phyloP scores from a whole-genome alignment of 768 basidiomycete genomes.

The Suillus brevipes region DNA sequence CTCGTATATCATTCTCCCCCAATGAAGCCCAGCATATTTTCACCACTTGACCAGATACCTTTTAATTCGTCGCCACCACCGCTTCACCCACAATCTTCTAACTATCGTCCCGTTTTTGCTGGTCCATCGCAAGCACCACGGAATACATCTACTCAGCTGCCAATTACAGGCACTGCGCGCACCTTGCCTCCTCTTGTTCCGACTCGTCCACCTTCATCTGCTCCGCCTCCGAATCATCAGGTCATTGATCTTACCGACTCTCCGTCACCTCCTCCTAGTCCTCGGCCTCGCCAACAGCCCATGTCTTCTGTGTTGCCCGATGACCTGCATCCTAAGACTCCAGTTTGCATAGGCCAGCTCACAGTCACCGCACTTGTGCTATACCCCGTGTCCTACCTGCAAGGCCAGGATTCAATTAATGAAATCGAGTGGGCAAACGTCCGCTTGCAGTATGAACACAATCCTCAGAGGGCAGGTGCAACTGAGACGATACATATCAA shows the following conservation, averaged over 20 bases:
- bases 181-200: slow-evolving; percentile 23
- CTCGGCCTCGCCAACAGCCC: slow-evolving; percentile 28
- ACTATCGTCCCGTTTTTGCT: slow-evolving; percentile 55
- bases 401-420: slow-evolving; percentile 40
- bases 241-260: slow-evolving; percentile 78
- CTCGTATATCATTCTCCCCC: slow-evolving; percentile 19
- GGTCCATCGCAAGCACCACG: slow-evolving; percentile 42
- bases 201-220: slow-evolving; percentile 20
- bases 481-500: slow-evolving; percentile 80
- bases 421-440: slow-evolving; percentile 71
- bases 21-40: slow-evolving; percentile 17
- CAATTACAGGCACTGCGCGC: slow-evolving; percentile 25
- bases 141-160: slow-evolving; percentile 29
- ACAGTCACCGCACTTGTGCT: slow-evolving; percentile 81
- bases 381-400: slow-evolving; percentile 75
- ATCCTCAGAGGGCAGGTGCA: slow-evolving; percentile 48
- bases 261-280: slow-evolving; percentile 50
- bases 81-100: slow-evolving; percentile 18
- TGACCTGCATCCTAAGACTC: slow-evolving; percentile 75
- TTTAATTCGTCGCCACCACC: slow-evolving; percentile 19
- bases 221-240: slow-evolving; percentile 42
- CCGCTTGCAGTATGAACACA: slow-evolving; percentile 70
- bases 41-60: neutral
- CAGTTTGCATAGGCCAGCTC: slow-evolving; percentile 86
- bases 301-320: slow-evolving; percentile 40